Percentiles rank a stretch among this genome's conserved stretches.
Evolutionary conservation across 257 asterid species (phyloP).

Genomic region (Solanum microdontum): DNA sequence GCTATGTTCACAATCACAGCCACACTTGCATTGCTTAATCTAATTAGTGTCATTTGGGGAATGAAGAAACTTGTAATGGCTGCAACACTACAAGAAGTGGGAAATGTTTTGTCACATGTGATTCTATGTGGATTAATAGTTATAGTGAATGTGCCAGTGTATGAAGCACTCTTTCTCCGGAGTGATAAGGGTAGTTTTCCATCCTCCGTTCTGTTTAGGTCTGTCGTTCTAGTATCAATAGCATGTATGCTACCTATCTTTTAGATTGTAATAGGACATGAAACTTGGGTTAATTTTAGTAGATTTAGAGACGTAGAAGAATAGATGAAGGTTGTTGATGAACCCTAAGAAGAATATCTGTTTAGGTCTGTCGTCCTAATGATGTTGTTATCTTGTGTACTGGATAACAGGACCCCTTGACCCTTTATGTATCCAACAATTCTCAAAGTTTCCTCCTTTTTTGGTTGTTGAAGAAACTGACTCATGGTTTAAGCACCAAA

Average conservation of each 20-base stretch:
- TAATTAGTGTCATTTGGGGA: constrained; percentile 33
- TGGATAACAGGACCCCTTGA: too few species aligned
- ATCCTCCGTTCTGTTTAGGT: constrained; percentile 15
- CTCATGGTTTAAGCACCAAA: background rate
- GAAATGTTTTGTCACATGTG: constrained; percentile 10
- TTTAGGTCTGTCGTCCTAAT: too few species aligned
- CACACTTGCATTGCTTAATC: constrained; percentile 46
- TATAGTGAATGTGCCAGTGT: constrained; percentile 20
- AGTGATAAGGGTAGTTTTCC: constrained; percentile 25
- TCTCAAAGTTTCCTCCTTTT: background rate
- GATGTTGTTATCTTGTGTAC: too few species aligned
- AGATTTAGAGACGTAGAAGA: too few species aligned
- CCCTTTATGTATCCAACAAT: too few species aligned
- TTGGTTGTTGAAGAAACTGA: background rate
- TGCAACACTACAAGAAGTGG: background rate
- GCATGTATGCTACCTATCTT: constrained; percentile 9
- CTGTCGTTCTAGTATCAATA: constrained; percentile 16
- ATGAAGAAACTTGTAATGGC: constrained; percentile 9
- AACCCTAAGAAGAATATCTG: too few species aligned
- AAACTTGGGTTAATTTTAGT: background rate
- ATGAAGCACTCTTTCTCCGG: constrained; percentile 25
- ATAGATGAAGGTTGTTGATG: too few species aligned
- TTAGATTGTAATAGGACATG: background rate
- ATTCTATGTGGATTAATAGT: constrained; percentile 15
- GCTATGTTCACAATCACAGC: constrained; percentile 31